Base-by-base conservation (phyloP, 1,284 basidiomycete species). In the Heterobasidion parviporum region DNA sequence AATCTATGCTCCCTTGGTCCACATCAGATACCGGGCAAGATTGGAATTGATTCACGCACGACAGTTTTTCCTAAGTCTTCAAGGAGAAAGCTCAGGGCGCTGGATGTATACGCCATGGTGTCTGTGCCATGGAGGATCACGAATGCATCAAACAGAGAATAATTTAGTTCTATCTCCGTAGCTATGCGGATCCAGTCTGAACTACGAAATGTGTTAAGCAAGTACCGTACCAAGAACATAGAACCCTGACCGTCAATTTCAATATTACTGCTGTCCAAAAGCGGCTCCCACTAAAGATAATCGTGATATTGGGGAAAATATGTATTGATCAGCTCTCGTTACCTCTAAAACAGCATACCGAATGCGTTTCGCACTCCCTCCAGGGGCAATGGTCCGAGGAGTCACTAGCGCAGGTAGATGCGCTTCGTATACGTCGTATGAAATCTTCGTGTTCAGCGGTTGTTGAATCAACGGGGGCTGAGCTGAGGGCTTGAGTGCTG, bases 81-180 rank as follows among this genome's bases (percentile, higher is more conserved):
- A 6, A 97, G 76, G 55, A 97, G 72, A 70, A 96, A 96, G 64
- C 89, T 90, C 43, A 95, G 76, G 1, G 92, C 92, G 50, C 89
- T 92, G 2, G 92, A 83, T 2, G 88, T 89, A 69, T 93, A 95
- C 2, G 87, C 82, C 90, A 94, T 94, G 0, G 93, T 95, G 64
- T 95, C 92, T n/a, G 91, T 93, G 41, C 94, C 94, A 68, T 97
- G 94, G 9, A 97, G 74, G 35, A 97, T 76, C 32, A 97, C 86
- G 65, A 97, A 97, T 0, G 89, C 91, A 65, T 97, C 94, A 65
- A 92, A 97, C 16, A 75, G 68, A 50, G 73, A 64, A 63, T 95
- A 94, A 67, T 96, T 96, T 52, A 94, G 80, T 64, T 94, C 92
- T 58, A 97, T 93, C 66, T 97, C 94, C 6, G 83, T 86, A 0